Evolutionary conservation across 78 protist species (phyloP).

Genomic region (Dictyostelium discoideum): dicty_2.7 NC_007091.3:2850501-2851000

Average conservation of each 20-base stretch:
- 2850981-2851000: not conserved
- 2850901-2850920: not conserved
- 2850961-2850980: not conserved
- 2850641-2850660: not conserved
- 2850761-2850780: not conserved
- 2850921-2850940: not conserved
- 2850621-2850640: too few relatives aligned
- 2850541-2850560: too few relatives aligned
- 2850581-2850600: too few relatives aligned
- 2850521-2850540: too few relatives aligned
- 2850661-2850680: not conserved
- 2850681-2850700: not conserved
- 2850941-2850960: not conserved
- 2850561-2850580: too few relatives aligned
- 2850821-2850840: not conserved
- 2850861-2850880: not conserved
- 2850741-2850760: not conserved
- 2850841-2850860: not conserved
- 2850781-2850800: not conserved
- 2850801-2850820: not conserved
- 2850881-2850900: not conserved
- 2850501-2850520: too few relatives aligned
- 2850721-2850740: constrained; percentile 16
- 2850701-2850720: not conserved
- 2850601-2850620: too few relatives aligned